Evolutionary conservation across 2,329 filamentous ascomycete genomes (phyloP).

Genomic region (Aspergillus fijiensis): DNA sequence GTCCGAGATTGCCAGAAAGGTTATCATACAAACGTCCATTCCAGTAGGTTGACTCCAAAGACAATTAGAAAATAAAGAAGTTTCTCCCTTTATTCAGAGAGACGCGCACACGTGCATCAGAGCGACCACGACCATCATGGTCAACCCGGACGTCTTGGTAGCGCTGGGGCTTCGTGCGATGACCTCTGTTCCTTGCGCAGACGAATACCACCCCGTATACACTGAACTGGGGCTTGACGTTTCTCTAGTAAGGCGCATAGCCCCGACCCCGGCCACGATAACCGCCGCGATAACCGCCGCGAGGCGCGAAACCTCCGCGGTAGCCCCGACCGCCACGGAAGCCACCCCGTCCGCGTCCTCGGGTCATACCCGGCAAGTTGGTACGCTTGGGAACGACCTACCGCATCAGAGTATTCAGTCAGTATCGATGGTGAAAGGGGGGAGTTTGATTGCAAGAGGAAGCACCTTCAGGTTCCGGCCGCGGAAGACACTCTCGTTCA

Average conservation of each 20-base stretch:
- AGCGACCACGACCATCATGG: not conserved
- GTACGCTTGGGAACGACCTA: slow-evolving; percentile 89
- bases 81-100: slow-evolving; percentile 15
- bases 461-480: slow-evolving; percentile 90
- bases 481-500: slow-evolving; percentile 96
- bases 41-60: slow-evolving; percentile 33
- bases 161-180: slow-evolving; percentile 8
- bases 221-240: slow-evolving; percentile 1
- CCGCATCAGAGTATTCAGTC: slow-evolving; percentile 24
- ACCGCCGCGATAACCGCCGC: slow-evolving; percentile 61
- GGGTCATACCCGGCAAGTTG: slow-evolving; percentile 90
- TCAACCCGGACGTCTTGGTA: slow-evolving; percentile 1
- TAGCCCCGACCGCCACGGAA: slow-evolving; percentile 54
- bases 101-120: not conserved
- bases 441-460: not conserved
- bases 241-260: slow-evolving; percentile 46
- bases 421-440: not conserved
- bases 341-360: slow-evolving; percentile 61
- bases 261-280: slow-evolving; percentile 49
- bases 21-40: slow-evolving; percentile 35
- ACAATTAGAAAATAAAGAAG: not conserved
- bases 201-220: slow-evolving; percentile 1
- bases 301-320: slow-evolving; percentile 46
- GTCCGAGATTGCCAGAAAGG: slow-evolving; percentile 23
- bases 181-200: slow-evolving; percentile 4